Evolutionary conservation across 257 asterid species (phyloP).

Genomic region (Jacaranda copaia): DNA sequence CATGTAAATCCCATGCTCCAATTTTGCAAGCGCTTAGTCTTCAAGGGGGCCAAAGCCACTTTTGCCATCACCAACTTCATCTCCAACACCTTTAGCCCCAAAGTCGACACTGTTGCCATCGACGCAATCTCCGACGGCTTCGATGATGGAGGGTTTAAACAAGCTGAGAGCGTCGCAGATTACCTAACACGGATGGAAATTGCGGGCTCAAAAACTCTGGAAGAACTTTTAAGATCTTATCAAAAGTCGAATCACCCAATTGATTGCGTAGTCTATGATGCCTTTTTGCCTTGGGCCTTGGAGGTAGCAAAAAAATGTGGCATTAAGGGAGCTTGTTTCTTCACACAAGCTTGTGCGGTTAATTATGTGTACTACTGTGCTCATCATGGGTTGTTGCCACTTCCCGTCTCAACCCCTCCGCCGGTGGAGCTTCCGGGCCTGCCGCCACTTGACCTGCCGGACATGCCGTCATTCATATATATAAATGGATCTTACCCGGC

Average conservation of each 20-base stretch:
- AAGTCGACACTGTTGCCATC: slow-evolving; percentile 45
- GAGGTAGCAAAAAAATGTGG: slow-evolving; percentile 54
- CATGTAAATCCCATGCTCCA: slow-evolving; percentile 84
- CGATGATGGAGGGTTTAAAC: slow-evolving; percentile 62
- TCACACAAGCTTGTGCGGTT: slow-evolving; percentile 83
- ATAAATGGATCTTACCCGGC: slow-evolving; percentile 71
- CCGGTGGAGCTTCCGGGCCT: slow-evolving; percentile 70
- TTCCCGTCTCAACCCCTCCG: slow-evolving; percentile 52
- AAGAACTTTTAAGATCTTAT: slow-evolving; percentile 47
- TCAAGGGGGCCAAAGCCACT: slow-evolving; percentile 61
- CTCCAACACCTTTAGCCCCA: slow-evolving; percentile 49
- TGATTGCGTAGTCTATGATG: slow-evolving; percentile 71
- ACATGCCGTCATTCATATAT: slow-evolving; percentile 72
- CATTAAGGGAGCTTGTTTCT: slow-evolving; percentile 57
- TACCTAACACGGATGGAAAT: slow-evolving; percentile 48
- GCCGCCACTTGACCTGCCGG: slow-evolving; percentile 60
- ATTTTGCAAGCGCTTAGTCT: slow-evolving; percentile 71
- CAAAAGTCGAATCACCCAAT: slow-evolving; percentile 38
- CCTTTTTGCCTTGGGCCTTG: slow-evolving; percentile 78
- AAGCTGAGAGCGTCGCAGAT: slow-evolving; percentile 45
- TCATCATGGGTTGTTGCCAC: slow-evolving; percentile 50
- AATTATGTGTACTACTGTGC: slow-evolving; percentile 63
- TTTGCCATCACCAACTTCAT: slow-evolving; percentile 67
- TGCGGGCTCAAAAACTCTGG: slow-evolving; percentile 54
- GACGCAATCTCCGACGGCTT: slow-evolving; percentile 77